Evolutionary conservation across 2,329 filamentous ascomycete species (phyloP), one percentile per base, ranked within the genome.

Genomic region (Neofusicoccum parvum): DNA sequence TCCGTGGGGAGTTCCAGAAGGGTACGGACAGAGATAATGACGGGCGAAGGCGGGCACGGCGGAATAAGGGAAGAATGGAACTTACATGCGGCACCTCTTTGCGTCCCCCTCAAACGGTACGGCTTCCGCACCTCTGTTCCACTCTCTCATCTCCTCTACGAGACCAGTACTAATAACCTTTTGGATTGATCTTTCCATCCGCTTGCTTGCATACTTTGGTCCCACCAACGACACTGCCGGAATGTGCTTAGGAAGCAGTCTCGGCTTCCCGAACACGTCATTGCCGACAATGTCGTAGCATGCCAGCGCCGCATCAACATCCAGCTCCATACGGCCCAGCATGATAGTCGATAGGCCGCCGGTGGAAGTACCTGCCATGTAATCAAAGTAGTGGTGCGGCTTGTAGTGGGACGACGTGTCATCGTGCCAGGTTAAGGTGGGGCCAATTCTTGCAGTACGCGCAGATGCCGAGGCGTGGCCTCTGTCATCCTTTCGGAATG

Each of bases 351-450:
- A 70, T 12, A 70, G 49, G 15, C 64, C 70, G 17, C 70, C 69
- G 1, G 69, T 70, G 32, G 68, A 70, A 0, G 70, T 70, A 1
- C 70, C 70, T 0, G 62, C 64, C n/a, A 68, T 60, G 54, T 70
- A 71, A 45, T 71, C 70, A 11, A 71, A 67, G 48, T 70, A 71
- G 41, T 71, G 70, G 53, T 67, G 67, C n/a, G 69, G 69, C 53
- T 65, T 66, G 48, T 64, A 69, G n/a, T 10, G 23, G 23, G 23
- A 23, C 23, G 23, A 23, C 23, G 3, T 23, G 23, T 23, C 23
- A 23, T 23, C 3, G 23, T 23, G 23, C 23, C 23, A 23, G 23
- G 23, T 23, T 23, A 23, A 3, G 23, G 23, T 23, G 23, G 23
- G 23, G 23, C 23, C 23, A 23, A 23, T 2, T 23, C 23, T 23